Evolutionary conservation across 768 basidiomycete genomes (phyloP).

Genomic region (Hericium alpestre): DNA sequence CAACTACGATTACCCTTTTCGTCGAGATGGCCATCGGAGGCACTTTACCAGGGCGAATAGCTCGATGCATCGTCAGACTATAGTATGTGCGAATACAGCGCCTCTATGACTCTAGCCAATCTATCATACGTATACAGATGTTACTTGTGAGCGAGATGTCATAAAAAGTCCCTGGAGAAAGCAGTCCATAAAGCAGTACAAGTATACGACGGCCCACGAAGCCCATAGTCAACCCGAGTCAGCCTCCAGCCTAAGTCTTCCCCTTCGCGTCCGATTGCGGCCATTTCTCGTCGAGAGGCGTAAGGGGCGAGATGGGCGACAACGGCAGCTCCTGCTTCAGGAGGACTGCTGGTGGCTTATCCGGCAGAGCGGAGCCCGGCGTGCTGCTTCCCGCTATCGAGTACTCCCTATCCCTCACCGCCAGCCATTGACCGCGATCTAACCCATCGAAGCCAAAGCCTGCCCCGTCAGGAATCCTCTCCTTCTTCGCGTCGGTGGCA

Average conservation of each 20-base stretch:
- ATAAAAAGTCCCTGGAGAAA: no score
- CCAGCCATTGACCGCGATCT: background rate
- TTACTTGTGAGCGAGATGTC: no score
- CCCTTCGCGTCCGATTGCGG: background rate
- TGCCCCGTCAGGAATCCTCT: background rate
- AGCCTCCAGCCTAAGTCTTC: no score
- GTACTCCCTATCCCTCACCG: background rate
- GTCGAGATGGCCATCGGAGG: background rate
- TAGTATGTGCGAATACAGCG: no score
- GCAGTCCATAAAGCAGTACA: no score
- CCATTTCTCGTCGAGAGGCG: background rate
- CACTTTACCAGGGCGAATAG: background rate
- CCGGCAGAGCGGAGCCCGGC: background rate
- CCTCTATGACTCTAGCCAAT: no score
- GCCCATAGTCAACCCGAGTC: no score
- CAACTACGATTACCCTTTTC: background rate
- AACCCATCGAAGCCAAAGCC: constrained; percentile 1
- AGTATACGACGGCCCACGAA: no score
- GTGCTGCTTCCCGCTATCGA: background rate
- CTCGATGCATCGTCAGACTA: background rate
- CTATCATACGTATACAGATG: no score
- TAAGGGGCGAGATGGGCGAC: background rate
- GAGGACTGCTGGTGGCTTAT: constrained; percentile 1
- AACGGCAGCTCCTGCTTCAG: background rate
- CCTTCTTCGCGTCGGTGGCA: no score